These are phyloP conservation scores for Taiozyma sp. DNA, from an alignment of 1,139 yeast genomes.

Conservation along the genomic window DNA sequence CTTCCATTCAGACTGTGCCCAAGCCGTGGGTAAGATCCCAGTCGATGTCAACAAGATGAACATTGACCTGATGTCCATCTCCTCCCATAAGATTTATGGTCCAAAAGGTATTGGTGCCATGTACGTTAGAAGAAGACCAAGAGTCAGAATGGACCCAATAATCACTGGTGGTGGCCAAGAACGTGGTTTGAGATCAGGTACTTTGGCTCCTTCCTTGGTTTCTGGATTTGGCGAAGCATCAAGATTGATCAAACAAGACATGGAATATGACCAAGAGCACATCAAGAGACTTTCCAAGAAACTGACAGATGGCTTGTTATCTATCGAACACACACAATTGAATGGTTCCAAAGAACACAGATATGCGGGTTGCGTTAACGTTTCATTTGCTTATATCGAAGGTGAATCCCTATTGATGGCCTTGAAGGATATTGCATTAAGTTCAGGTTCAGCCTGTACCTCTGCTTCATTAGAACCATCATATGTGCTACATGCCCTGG, in stretches of 20 bases:
- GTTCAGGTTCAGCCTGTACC: conserved; percentile 99
- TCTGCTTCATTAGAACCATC: conserved; percentile 98
- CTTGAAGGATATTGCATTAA: conserved; percentile 89
- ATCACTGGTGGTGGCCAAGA: conserved; percentile 99
- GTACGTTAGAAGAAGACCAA: conserved; percentile 94
- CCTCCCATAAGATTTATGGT: conserved; percentile 96
- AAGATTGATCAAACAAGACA: conserved; percentile 70
- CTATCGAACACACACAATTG: conserved; percentile 83
- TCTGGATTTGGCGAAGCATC: conserved; percentile 99
- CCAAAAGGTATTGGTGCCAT: conserved; percentile 98
- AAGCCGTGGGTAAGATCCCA: conserved; percentile 92
- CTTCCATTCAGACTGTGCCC: conserved; percentile 99
- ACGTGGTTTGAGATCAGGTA: conserved; percentile 96
- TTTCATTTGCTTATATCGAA: conserved; percentile 95
- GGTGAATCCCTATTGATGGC: conserved; percentile 99
- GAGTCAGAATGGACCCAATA: conserved; percentile 94
- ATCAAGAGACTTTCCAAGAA: conserved; percentile 67
- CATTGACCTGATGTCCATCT: conserved; percentile 87
- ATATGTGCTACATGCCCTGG: conserved; percentile 91
- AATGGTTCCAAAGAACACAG: conserved; percentile 76
- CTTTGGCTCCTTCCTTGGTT: conserved; percentile 91
- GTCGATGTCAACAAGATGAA: conserved; percentile 91
- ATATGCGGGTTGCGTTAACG: conserved; percentile 93
- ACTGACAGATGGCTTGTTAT: conserved; percentile 65
- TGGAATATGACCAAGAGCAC: conserved; percentile 68